Base-by-base conservation (phyloP, 805 yeast genomes). In the Scheffersomyces stipitis region DNA sequence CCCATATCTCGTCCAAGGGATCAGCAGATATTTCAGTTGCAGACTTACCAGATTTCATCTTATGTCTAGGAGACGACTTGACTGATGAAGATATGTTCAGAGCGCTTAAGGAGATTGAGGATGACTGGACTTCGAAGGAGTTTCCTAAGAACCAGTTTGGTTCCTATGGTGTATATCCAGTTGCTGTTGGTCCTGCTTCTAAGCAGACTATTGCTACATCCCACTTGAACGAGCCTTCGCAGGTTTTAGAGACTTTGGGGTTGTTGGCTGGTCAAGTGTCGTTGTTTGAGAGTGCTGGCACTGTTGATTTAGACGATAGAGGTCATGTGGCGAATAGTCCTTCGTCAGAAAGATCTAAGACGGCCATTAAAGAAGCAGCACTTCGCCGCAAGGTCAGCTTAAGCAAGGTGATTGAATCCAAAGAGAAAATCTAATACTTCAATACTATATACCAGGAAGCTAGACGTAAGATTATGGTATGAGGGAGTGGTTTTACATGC, bases 1-100 rank as follows among this genome's bases (percentile, higher is more conserved):
- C 63, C 3, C 46, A 45, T 31, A 54, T 58, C 7, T 48, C 52
- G 15, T 44, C 42, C 16, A 37, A 48, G 5, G 41, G 44, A 29
- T 62, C 58, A 10, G 47, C 52, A 10, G 52, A 49, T 15, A 59
- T 62, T 13, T 55, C 61, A 2, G 58, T 58, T 12, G 74, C 71
- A 1, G 71, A 75, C 34, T 66, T 79, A 36, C 93, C 96, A 0
- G 96, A 87, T 52, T 91, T 93, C 55, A 78, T 86, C 28, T 62
- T 91, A 37, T 93, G 98, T 65, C 64, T 88, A 30, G 99, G 99
- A 34, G 99, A 93, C 61, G 99, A 93, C 60, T 74, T 83, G 28
- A 93, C 99, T 0, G 99, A 93, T 61, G 99, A 93, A 61, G 99
- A 93, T 55, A 93, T 93, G 99, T 93, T 93, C 61, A 73, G 70